Conservation (phyloP, 192 early-diverging fungal species). For the Coemansia sp. region DNA sequence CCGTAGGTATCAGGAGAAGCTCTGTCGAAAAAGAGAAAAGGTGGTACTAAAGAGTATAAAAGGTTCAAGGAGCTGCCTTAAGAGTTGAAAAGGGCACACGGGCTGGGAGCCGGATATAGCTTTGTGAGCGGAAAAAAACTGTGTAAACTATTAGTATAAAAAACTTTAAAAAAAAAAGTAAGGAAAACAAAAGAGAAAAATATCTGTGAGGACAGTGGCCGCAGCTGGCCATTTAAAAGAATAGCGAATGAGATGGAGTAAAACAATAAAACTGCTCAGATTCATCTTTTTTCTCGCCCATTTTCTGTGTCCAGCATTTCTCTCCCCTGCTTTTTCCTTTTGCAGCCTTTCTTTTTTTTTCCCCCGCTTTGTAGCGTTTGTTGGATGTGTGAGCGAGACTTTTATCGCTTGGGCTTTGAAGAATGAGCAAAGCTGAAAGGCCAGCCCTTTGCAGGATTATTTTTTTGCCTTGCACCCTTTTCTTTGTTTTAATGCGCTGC, state of each 20-base stretch:
- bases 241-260: background rate
- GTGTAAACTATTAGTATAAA: background rate
- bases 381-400: too few relatives aligned
- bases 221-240: constrained; percentile 11
- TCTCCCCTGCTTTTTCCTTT: background rate
- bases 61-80: background rate
- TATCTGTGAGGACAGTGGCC: constrained; percentile 14
- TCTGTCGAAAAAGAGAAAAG: background rate
- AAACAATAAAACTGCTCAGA: background rate
- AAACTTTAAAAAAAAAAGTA: constrained; percentile 1
- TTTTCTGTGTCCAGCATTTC: background rate
- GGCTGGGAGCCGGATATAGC: background rate
- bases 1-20: background rate
- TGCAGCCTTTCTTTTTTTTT: too few relatives aligned
- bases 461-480: background rate
- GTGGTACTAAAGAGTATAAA: background rate
- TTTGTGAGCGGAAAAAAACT: constrained; percentile 2
- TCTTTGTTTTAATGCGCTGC: too few relatives aligned
- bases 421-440: background rate
- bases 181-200: constrained; percentile 17
- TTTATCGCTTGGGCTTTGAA: too few relatives aligned
- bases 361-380: too few relatives aligned
- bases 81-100: background rate
- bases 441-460: constrained; percentile 1
- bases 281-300: background rate